Evolutionary conservation across 768 basidiomycete species (phyloP).

Genomic region (Hygrocybe coccinea): DNA sequence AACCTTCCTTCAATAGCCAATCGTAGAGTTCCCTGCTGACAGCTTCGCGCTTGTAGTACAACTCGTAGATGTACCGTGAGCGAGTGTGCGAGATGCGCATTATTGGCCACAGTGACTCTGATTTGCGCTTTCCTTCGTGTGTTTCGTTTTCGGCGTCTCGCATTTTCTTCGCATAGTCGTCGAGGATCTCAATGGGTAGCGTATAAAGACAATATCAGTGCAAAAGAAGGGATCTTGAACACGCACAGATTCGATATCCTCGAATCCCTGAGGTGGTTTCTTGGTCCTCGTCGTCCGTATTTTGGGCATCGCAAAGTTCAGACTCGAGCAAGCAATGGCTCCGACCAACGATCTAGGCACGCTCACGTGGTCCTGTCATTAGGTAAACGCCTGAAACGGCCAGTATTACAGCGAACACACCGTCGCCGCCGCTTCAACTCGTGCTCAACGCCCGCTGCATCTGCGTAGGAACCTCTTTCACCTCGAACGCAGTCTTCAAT

Average conservation of each 20-base stretch:
- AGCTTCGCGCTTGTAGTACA: slow-evolving; percentile 97
- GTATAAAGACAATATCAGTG: slow-evolving; percentile 4
- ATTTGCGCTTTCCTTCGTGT: slow-evolving; percentile 96
- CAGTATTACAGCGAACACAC: not conserved
- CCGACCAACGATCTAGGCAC: not conserved
- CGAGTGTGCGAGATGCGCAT: slow-evolving; percentile 97
- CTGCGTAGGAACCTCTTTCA: not conserved
- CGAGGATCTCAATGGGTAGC: slow-evolving; percentile 63
- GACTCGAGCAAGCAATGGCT: slow-evolving; percentile 7
- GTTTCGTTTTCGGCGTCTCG: slow-evolving; percentile 97
- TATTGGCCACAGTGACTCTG: slow-evolving; percentile 92
- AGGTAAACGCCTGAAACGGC: slow-evolving; percentile 14
- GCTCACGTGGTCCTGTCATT: slow-evolving; percentile 12
- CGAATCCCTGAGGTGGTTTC: slow-evolving; percentile 90
- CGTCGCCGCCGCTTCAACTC: not conserved
- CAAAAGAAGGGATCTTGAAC: not conserved
- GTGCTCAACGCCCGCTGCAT: not conserved
- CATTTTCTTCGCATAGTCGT: slow-evolving; percentile 99
- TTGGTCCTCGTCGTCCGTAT: slow-evolving; percentile 91
- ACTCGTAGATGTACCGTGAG: slow-evolving; percentile 94
- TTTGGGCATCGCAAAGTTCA: slow-evolving; percentile 69
- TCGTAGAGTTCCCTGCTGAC: slow-evolving; percentile 91
- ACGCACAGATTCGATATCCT: slow-evolving; percentile 81
- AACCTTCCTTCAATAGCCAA: slow-evolving; percentile 96
- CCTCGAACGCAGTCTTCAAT: not conserved